These are phyloP conservation scores for Xylariales sp. DNA, from an alignment of 2,329 filamentous ascomycete species.

Conservation along the genomic window DNA sequence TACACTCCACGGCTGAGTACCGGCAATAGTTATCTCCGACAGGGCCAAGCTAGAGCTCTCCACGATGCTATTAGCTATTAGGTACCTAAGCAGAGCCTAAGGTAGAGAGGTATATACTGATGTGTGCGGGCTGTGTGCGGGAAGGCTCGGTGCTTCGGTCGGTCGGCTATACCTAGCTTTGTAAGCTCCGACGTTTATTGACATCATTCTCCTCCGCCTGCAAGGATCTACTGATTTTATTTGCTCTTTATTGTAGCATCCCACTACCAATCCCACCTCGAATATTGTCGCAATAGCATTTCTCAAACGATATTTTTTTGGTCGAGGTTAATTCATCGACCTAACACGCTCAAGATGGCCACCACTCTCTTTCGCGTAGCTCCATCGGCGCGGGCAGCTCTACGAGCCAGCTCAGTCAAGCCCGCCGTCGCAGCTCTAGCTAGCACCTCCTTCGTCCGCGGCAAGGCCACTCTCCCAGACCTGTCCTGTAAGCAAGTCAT, in stretches of 20 bases:
- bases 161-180: neutral
- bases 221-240: neutral
- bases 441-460: slow-evolving; percentile 80
- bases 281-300: neutral
- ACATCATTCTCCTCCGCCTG: slow-evolving; percentile 26
- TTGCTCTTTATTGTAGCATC: neutral
- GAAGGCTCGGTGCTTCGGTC: neutral
- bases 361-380: slow-evolving; percentile 78
- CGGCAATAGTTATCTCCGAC: neutral
- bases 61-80: too few relatives aligned
- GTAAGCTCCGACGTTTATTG: slow-evolving; percentile 16
- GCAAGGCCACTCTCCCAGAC: slow-evolving; percentile 94
- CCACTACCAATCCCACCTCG: slow-evolving; percentile 6
- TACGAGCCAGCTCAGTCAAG: slow-evolving; percentile 72
- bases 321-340: neutral
- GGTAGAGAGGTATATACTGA: too few relatives aligned
- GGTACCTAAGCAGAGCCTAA: too few relatives aligned
- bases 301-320: too few relatives aligned
- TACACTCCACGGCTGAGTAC: too few relatives aligned
- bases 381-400: slow-evolving; percentile 74
- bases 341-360: slow-evolving; percentile 69
- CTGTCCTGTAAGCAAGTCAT: slow-evolving; percentile 72
- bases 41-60: neutral
- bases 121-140: neutral
- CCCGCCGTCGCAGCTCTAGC: slow-evolving; percentile 71